Evolutionary conservation across 805 yeast genomes (phyloP).

Genomic region (Myxozyma lipomycoides): DNA sequence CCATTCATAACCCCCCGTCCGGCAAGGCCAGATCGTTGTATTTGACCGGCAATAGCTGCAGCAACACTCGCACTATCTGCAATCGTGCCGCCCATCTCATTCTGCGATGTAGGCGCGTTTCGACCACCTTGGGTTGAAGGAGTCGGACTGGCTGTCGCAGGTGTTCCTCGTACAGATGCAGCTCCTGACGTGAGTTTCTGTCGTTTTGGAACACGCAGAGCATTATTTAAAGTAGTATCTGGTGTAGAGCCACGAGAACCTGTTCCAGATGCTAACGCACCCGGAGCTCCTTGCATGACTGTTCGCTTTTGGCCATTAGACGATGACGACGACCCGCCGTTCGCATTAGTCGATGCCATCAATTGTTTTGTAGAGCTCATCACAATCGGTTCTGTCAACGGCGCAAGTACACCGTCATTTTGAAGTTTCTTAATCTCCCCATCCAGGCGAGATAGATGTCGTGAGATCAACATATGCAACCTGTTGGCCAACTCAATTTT

Average conservation of each 20-base stretch:
- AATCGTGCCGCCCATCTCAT: background rate
- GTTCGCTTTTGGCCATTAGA: background rate
- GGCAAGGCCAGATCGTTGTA: conserved; percentile 16
- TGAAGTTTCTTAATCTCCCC: conserved; percentile 72
- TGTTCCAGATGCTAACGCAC: background rate
- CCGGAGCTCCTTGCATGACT: conserved; percentile 8
- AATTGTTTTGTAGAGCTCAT: conserved; percentile 9
- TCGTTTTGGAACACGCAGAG: background rate
- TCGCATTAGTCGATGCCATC: background rate
- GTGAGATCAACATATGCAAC: conserved; percentile 47
- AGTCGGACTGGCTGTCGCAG: background rate
- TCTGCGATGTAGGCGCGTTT: background rate
- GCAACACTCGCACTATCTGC: conserved; percentile 14
- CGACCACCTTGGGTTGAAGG: conserved; percentile 1
- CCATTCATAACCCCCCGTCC: background rate
- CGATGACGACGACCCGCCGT: background rate
- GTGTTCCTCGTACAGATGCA: background rate
- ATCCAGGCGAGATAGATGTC: conserved; percentile 66
- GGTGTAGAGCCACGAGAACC: conserved; percentile 5
- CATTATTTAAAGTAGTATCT: background rate
- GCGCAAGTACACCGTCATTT: conserved; percentile 71
- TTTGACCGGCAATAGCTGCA: conserved; percentile 18
- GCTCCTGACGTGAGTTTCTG: background rate
- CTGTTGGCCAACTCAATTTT: conserved; percentile 79
- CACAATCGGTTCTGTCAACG: conserved; percentile 15